These are phyloP conservation scores for Neoboletus magnificus DNA, from an alignment of 768 basidiomycete genomes.

Conservation along the genomic window DNA sequence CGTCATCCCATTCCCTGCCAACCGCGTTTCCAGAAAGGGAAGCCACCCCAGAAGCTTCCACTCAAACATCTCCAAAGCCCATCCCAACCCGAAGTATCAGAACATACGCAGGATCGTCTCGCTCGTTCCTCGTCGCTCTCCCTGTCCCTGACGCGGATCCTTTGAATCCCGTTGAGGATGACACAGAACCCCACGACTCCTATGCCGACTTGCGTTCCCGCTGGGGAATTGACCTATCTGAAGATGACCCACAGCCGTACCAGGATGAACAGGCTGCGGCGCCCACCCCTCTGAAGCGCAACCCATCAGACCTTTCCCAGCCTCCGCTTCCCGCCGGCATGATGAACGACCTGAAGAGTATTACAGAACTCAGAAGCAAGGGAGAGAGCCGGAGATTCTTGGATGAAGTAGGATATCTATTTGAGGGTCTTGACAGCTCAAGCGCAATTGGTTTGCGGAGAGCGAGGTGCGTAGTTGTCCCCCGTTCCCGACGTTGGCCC, in stretches of 20 bases:
- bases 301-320: conserved; percentile 35
- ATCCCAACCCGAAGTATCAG: conserved; percentile 40
- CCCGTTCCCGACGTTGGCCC: not conserved
- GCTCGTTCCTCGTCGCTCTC: conserved; percentile 73
- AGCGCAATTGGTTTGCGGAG: conserved; percentile 56
- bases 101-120: conserved; percentile 74
- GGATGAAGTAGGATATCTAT: conserved; percentile 82
- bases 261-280: conserved; percentile 6
- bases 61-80: conserved; percentile 24
- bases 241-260: conserved; percentile 57
- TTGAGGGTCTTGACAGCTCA: conserved; percentile 67
- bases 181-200: conserved; percentile 59
- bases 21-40: conserved; percentile 21
- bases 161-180: conserved; percentile 43
- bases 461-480: conserved; percentile 50
- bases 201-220: conserved; percentile 71
- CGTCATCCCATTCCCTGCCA: conserved; percentile 24
- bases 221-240: conserved; percentile 79
- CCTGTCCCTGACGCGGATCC: conserved; percentile 34
- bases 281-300: conserved; percentile 13
- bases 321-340: conserved; percentile 50
- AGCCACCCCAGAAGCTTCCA: conserved; percentile 25
- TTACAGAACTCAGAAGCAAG: conserved; percentile 75
- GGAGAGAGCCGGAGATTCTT: conserved; percentile 78
- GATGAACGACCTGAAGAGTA: conserved; percentile 75